Evolutionary conservation across 768 basidiomycete species (phyloP).

Genomic region (Calocybe indica): DNA sequence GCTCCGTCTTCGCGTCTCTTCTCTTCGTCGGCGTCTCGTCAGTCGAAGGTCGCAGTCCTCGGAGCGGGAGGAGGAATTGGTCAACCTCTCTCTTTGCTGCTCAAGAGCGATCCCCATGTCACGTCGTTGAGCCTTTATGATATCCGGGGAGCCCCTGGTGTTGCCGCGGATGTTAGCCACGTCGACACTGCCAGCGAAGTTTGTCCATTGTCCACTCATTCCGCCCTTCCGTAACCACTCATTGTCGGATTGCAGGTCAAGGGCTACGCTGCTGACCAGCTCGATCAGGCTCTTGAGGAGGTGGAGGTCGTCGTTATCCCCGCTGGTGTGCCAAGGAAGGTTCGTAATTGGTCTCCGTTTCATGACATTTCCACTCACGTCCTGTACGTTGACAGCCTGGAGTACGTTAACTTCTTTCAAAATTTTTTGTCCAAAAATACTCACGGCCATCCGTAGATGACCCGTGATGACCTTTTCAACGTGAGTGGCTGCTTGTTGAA

Average conservation of each 20-base stretch:
- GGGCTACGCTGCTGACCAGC: constrained; percentile 79
- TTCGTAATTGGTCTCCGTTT: constrained; percentile 25
- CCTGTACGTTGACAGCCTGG: constrained; percentile 53
- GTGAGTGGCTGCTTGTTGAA: constrained; percentile 34
- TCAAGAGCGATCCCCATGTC: constrained; percentile 91
- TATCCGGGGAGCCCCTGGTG: constrained; percentile 93
- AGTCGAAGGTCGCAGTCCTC: constrained; percentile 91
- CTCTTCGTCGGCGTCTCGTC: constrained; percentile 66
- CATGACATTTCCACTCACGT: constrained; percentile 15
- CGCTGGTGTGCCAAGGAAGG: constrained; percentile 98
- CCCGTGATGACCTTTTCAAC: constrained; percentile 95
- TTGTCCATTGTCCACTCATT: constrained; percentile 16
- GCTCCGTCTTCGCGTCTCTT: constrained; percentile 58
- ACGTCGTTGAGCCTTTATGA: constrained; percentile 85
- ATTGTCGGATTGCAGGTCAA: constrained; percentile 44
- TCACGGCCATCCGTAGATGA: constrained; percentile 59
- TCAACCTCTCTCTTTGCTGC: constrained; percentile 89
- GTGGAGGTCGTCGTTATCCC: constrained; percentile 94
- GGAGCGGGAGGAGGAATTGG: constrained; percentile 99
- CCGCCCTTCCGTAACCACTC: constrained; percentile 1
- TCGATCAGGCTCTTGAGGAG: constrained; percentile 86
- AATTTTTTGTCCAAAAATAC: constrained; percentile 8
- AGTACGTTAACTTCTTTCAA: constrained; percentile 43
- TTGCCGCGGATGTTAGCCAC: constrained; percentile 96
- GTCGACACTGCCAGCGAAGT: constrained; percentile 78